phyloP scores from a whole-genome alignment of 306 rosid genomes.

The Cicer cuneatum region DNA sequence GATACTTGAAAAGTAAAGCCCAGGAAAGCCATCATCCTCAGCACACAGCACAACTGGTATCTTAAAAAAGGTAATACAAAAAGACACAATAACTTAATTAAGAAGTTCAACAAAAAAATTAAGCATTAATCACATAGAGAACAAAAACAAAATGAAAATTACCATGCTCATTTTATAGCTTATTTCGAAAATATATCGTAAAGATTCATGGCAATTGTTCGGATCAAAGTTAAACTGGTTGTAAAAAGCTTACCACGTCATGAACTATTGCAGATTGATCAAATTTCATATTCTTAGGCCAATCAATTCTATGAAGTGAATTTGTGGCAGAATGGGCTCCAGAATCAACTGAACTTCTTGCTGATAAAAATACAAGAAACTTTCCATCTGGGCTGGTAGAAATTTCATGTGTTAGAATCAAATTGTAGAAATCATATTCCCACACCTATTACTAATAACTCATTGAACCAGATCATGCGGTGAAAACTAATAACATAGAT shows the following conservation, averaged over 20 bases:
- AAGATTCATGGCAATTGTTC: constrained; percentile 20
- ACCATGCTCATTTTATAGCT: constrained; percentile 10
- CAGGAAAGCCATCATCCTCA: constrained; percentile 88
- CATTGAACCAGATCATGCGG: constrained; percentile 30
- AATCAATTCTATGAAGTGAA: constrained; percentile 91
- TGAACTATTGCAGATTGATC: constrained; percentile 56
- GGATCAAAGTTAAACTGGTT: constrained; percentile 35
- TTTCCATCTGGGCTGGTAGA: constrained; percentile 92
- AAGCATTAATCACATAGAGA: neutral
- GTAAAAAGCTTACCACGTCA: constrained; percentile 68
- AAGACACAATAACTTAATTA: constrained; percentile 12
- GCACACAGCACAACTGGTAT: constrained; percentile 79
- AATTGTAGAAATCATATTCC: constrained; percentile 25
- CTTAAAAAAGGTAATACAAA: constrained; percentile 50
- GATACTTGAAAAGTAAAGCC: constrained; percentile 72
- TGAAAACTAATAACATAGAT: neutral
- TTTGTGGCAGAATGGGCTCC: constrained; percentile 90
- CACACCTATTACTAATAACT: constrained; percentile 27
- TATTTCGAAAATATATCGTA: constrained; percentile 27
- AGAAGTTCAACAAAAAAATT: neutral
- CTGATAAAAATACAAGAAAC: constrained; percentile 77
- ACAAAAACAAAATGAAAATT: constrained; percentile 23
- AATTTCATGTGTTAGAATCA: constrained; percentile 43
- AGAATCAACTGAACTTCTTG: constrained; percentile 81
- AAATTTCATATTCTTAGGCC: constrained; percentile 62